Conservation (phyloP, 176 grass and related monocot species). For the Puya raimondii region DNA sequence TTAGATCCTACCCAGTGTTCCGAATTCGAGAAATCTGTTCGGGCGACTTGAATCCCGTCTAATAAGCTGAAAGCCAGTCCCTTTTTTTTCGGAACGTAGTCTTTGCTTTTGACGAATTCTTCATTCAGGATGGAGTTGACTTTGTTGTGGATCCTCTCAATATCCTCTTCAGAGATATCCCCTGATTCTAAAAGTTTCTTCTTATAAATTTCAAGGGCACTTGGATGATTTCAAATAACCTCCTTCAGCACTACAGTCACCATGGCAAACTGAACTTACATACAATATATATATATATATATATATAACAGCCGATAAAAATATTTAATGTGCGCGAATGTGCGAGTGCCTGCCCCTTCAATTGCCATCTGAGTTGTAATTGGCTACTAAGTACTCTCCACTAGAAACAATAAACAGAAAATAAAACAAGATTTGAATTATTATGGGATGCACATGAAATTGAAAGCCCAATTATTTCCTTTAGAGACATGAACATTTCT, state of each 20-base stretch:
- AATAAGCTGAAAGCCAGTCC: slow-evolving; percentile 94
- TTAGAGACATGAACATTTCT: not conserved
- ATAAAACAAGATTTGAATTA: too few species aligned
- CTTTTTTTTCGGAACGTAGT: slow-evolving; percentile 82
- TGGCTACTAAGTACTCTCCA: too few species aligned
- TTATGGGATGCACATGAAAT: too few species aligned
- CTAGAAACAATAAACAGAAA: too few species aligned
- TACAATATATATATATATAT: not conserved
- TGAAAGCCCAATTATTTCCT: not conserved
- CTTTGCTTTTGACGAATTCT: slow-evolving; percentile 79
- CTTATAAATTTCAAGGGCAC: slow-evolving; percentile 67
- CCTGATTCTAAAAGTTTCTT: slow-evolving; percentile 57
- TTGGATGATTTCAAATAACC: slow-evolving; percentile 90
- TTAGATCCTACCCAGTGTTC: slow-evolving; percentile 61
- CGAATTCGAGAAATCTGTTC: slow-evolving; percentile 90
- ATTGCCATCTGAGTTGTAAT: too few species aligned
- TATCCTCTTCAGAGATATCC: slow-evolving; percentile 55
- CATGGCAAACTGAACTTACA: not conserved
- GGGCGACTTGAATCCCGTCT: slow-evolving; percentile 83
- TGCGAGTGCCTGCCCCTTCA: too few species aligned
- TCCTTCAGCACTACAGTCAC: slow-evolving; percentile 20
- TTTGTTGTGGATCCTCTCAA: slow-evolving; percentile 67
- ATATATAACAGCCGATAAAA: not conserved
- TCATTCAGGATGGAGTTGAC: slow-evolving; percentile 78
- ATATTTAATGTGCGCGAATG: too few species aligned